Conservation (phyloP, 768 basidiomycete genomes). For the Hygrophorus russula region DNA sequence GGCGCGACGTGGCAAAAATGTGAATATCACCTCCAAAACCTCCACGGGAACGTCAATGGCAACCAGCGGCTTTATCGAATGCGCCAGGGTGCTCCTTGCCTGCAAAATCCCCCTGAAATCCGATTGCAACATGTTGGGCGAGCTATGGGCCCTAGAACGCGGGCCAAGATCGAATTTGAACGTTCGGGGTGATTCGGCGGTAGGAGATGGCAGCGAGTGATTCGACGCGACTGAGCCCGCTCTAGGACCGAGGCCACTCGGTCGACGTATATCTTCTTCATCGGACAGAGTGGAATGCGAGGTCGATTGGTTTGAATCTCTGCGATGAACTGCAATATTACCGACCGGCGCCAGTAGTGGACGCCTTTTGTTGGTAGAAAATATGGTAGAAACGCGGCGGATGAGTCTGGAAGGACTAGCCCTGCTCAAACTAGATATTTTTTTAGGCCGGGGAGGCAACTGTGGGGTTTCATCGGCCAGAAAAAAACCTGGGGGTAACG, state of each 20-base stretch:
- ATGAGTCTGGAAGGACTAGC: constrained; percentile 10
- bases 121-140: constrained; percentile 24
- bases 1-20: constrained; percentile 20
- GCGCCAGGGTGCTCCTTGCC: constrained; percentile 9
- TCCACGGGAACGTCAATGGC: constrained; percentile 20
- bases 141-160: constrained; percentile 23
- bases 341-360: constrained; percentile 2
- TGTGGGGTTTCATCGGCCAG: not conserved
- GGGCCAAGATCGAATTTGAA: constrained; percentile 4
- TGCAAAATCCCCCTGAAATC: constrained; percentile 8
- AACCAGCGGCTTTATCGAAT: constrained; percentile 7
- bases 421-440: not conserved
- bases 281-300: constrained; percentile 6
- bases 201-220: constrained; percentile 25
- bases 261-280: constrained; percentile 31
- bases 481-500: not conserved
- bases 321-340: constrained; percentile 4
- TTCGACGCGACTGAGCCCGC: constrained; percentile 24
- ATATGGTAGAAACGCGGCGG: constrained; percentile 16
- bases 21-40: constrained; percentile 22
- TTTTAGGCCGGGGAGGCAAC: not conserved
- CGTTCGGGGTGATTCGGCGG: constrained; percentile 11
- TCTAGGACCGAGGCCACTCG: constrained; percentile 31
- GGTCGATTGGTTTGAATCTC: constrained; percentile 9
- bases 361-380: constrained; percentile 11